Evolutionary conservation across 768 basidiomycete genomes (phyloP).

Genomic region (Boletus barrowsii): DNA sequence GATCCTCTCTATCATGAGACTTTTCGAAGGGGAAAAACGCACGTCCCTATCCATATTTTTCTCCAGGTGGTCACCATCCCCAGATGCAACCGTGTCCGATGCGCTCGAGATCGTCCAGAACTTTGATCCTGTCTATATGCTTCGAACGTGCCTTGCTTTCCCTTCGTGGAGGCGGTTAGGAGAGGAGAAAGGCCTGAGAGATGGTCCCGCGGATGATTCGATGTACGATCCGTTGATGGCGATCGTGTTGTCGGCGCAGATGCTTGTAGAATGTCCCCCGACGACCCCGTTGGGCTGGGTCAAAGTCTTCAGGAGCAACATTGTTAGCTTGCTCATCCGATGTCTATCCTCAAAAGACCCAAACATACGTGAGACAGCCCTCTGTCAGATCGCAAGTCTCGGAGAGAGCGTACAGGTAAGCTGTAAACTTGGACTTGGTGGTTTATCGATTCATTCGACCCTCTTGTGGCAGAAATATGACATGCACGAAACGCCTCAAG

Average conservation of each 20-base stretch:
- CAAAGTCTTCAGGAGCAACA: constrained; percentile 78
- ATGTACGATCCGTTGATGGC: constrained; percentile 84
- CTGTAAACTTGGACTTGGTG: neutral
- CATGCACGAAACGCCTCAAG: constrained; percentile 76
- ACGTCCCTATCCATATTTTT: constrained; percentile 64
- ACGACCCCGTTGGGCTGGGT: constrained; percentile 71
- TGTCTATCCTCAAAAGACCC: constrained; percentile 65
- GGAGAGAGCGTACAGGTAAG: constrained; percentile 63
- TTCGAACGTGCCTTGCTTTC: constrained; percentile 70
- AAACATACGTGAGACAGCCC: constrained; percentile 56
- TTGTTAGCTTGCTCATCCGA: constrained; percentile 69
- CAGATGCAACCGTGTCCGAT: constrained; percentile 40
- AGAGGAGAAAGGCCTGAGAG: constrained; percentile 29
- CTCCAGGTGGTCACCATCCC: constrained; percentile 57
- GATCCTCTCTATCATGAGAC: constrained; percentile 70
- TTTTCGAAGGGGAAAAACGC: constrained; percentile 73
- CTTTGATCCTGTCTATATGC: constrained; percentile 64
- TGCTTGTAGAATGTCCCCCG: constrained; percentile 58
- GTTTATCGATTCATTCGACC: neutral
- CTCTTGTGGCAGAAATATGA: constrained; percentile 45
- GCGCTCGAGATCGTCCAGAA: constrained; percentile 65
- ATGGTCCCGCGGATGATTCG: constrained; percentile 32
- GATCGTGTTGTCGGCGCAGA: constrained; percentile 60
- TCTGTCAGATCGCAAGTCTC: constrained; percentile 59
- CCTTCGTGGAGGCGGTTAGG: constrained; percentile 60